Conservation (phyloP, 75 land plant genomes). For the Isoetes taiwanensis region DNA sequence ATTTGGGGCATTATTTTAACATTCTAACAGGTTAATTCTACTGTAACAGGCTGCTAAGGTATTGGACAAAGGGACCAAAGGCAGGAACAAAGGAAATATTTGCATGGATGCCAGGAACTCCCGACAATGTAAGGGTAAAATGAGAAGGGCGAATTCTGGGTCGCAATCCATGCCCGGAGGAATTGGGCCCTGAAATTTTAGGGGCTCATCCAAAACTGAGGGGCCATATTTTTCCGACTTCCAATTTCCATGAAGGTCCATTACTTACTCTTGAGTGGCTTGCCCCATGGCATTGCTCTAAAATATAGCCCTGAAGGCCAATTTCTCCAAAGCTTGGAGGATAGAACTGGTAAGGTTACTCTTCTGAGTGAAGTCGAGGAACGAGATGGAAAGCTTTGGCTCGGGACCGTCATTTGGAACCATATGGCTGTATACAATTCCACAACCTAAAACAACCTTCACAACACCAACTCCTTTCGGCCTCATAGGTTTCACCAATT, state of each 20-base stretch:
- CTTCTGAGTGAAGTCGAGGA: conserved; percentile 43
- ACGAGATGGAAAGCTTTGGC: conserved; percentile 32
- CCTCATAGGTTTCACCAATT: no score
- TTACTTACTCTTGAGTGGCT: no score
- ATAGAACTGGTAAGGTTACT: conserved; percentile 45
- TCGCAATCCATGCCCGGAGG: conserved; percentile 23
- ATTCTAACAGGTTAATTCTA: no score
- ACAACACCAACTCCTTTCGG: no score
- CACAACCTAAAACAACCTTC: no score
- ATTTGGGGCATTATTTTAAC: no score
- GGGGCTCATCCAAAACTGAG: conserved; percentile 23
- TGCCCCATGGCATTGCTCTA: conserved; percentile 26
- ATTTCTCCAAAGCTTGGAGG: conserved; percentile 58
- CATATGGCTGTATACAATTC: conserved; percentile 22
- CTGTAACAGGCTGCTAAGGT: conserved; percentile 35
- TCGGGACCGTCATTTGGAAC: conserved; percentile 31
- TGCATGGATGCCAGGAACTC: conserved; percentile 34
- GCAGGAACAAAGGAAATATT: conserved; percentile 41
- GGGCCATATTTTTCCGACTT: conserved; percentile 40
- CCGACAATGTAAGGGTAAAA: conserved; percentile 48
- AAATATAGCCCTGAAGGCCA: conserved; percentile 68
- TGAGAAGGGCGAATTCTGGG: conserved; percentile 45
- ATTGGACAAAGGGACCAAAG: conserved; percentile 84
- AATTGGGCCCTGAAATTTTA: conserved; percentile 1
- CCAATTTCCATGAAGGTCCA: conserved; percentile 36